Evolutionary conservation across 805 yeast genomes (phyloP).

Genomic region (Yarrowia sp.): DNA sequence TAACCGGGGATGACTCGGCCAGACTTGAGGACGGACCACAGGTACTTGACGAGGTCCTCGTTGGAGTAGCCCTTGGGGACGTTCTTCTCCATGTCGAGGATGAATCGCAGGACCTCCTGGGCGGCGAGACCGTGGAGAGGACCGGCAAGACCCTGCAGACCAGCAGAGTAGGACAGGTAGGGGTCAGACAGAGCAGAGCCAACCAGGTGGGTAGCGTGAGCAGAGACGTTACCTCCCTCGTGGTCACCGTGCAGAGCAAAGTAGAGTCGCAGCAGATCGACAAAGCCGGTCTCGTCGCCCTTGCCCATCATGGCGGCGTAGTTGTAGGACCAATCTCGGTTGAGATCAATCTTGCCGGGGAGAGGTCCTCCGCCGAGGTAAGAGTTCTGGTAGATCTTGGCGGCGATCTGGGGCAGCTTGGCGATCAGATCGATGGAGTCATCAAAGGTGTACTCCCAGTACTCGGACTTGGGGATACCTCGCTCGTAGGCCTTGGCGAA

Average conservation of each 20-base stretch:
- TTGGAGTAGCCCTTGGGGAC: slow-evolving; percentile 73
- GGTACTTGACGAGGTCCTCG: slow-evolving; percentile 73
- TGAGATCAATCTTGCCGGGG: slow-evolving; percentile 49
- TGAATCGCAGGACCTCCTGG: slow-evolving; percentile 87
- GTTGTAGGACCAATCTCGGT: slow-evolving; percentile 69
- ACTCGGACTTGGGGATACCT: slow-evolving; percentile 80
- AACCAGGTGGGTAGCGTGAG: slow-evolving; percentile 84
- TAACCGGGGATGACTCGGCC: slow-evolving; percentile 91
- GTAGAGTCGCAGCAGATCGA: slow-evolving; percentile 81
- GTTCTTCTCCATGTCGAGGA: slow-evolving; percentile 68
- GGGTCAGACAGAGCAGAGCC: slow-evolving; percentile 85
- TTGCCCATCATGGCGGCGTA: slow-evolving; percentile 68
- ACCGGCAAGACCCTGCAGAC: slow-evolving; percentile 85
- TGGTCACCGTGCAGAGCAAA: slow-evolving; percentile 84
- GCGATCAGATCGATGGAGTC: slow-evolving; percentile 82
- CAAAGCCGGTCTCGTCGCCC: slow-evolving; percentile 70
- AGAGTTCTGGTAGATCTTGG: slow-evolving; percentile 82
- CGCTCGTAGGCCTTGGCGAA: slow-evolving; percentile 85
- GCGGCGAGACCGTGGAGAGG: slow-evolving; percentile 88
- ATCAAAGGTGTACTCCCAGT: slow-evolving; percentile 85
- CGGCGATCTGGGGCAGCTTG: slow-evolving; percentile 80
- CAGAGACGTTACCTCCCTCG: slow-evolving; percentile 90
- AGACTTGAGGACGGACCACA: slow-evolving; percentile 78
- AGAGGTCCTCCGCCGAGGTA: slow-evolving; percentile 73
- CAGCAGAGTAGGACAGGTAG: slow-evolving; percentile 78